phyloP scores from a whole-genome alignment of 2,329 filamentous ascomycete genomes.

The Blumeriella jaapii region DNA sequence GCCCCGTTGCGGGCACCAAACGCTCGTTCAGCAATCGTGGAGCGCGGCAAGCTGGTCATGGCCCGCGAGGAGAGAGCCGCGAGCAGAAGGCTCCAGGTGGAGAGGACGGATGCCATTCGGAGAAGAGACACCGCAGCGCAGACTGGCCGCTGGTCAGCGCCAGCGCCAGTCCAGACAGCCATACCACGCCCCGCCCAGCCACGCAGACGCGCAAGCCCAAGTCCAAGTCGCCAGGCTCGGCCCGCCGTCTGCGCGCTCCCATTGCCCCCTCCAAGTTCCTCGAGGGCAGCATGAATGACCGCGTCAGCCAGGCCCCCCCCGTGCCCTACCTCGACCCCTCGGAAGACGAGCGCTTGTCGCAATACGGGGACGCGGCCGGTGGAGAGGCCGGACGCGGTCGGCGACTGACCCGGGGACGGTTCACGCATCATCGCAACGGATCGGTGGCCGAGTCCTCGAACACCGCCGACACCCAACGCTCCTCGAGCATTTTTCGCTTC shows the following conservation, averaged over 20 bases:
- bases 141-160: constrained; percentile 31
- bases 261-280: constrained; percentile 52
- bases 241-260: constrained; percentile 26
- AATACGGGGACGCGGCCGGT: constrained; percentile 7
- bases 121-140: constrained; percentile 33
- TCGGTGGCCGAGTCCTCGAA: constrained; percentile 16
- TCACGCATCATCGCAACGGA: constrained; percentile 10
- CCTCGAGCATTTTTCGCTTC: constrained; percentile 38
- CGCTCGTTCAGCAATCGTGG: constrained; percentile 25
- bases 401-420: constrained; percentile 12
- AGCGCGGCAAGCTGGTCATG: constrained; percentile 14
- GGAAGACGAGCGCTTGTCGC: constrained; percentile 16
- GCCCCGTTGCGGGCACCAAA: constrained; percentile 21
- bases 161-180: constrained; percentile 4
- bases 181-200: constrained; percentile 6
- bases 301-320: constrained; percentile 53
- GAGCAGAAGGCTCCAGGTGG: constrained; percentile 12
- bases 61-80: constrained; percentile 25
- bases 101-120: constrained; percentile 24
- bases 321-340: constrained; percentile 17
- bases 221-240: constrained; percentile 16
- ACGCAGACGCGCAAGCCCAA: constrained; percentile 20
- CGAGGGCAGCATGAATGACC: constrained; percentile 82
- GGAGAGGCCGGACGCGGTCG: constrained; percentile 8
- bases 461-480: constrained; percentile 8